Conservation (phyloP, 768 basidiomycete species). For the Russula abietina region DNA sequence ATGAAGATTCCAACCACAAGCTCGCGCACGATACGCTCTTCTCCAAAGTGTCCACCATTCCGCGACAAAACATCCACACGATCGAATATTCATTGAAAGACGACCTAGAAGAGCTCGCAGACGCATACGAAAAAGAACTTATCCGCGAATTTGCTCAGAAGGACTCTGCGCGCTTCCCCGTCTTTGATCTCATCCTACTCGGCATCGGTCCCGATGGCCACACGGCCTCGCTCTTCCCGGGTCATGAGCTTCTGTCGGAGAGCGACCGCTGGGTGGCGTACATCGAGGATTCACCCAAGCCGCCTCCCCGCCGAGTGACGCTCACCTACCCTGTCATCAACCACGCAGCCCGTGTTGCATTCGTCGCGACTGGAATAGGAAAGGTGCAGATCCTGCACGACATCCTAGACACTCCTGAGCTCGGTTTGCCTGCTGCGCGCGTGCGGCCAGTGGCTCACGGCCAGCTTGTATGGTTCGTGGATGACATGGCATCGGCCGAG, state of each 20-base stretch:
- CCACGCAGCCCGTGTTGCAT: slow-evolving; percentile 80
- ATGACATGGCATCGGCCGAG: slow-evolving; percentile 70
- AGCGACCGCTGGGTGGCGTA: slow-evolving; percentile 92
- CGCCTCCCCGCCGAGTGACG: slow-evolving; percentile 84
- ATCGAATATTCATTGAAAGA: slow-evolving; percentile 64
- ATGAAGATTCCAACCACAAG: slow-evolving; percentile 87
- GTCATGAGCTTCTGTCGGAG: slow-evolving; percentile 78
- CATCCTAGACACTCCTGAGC: slow-evolving; percentile 77
- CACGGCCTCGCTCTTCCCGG: slow-evolving; percentile 95
- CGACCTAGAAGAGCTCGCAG: slow-evolving; percentile 74
- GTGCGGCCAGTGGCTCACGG: slow-evolving; percentile 77
- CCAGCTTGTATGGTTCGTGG: slow-evolving; percentile 91
- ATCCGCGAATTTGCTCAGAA: slow-evolving; percentile 88
- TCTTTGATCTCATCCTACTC: slow-evolving; percentile 95
- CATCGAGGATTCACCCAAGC: slow-evolving; percentile 91
- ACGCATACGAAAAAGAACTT: slow-evolving; percentile 77
- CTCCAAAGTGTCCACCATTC: slow-evolving; percentile 78
- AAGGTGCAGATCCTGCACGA: slow-evolving; percentile 70
- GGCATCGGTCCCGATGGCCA: slow-evolving; percentile 99
- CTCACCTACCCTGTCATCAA: slow-evolving; percentile 89
- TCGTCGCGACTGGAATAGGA: slow-evolving; percentile 77
- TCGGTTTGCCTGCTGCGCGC: slow-evolving; percentile 73
- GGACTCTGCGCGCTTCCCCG: slow-evolving; percentile 91
- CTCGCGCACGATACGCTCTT: slow-evolving; percentile 71
- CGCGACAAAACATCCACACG: slow-evolving; percentile 68